A percentile compares a stretch with the other conserved stretches of the same genome.
These are phyloP conservation scores for Apiotrichum gracile DNA, from an alignment of 1,284 basidiomycete species.

Conservation along the genomic window DNA sequence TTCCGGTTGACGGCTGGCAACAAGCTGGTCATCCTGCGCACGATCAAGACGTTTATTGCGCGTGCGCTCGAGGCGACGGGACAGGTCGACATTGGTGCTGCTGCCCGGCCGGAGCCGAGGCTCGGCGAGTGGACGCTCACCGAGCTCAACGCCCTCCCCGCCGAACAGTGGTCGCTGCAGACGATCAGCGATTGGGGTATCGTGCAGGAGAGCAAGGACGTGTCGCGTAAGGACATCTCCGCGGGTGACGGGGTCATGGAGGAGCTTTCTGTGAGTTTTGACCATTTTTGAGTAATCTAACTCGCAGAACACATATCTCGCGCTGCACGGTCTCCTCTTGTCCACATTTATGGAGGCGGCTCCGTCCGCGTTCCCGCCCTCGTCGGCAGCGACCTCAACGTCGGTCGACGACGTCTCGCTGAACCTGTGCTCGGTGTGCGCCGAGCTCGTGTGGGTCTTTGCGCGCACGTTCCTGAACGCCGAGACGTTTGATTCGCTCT, in stretches of 20 bases:
- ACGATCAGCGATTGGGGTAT: slow-evolving; percentile 6
- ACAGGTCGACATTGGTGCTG: not conserved
- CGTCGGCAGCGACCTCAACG: slow-evolving; percentile 6
- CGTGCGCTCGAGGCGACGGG: slow-evolving; percentile 15
- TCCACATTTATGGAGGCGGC: slow-evolving; percentile 80
- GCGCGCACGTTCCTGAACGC: slow-evolving; percentile 55
- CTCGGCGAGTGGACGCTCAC: slow-evolving; percentile 6
- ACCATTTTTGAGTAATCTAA: not conserved
- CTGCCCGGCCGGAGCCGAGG: not conserved
- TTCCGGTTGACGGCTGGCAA: slow-evolving; percentile 26
- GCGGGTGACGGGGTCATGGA: slow-evolving; percentile 14
- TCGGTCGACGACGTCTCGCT: slow-evolving; percentile 50
- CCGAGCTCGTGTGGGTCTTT: slow-evolving; percentile 60
- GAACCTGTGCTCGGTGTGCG: slow-evolving; percentile 58
- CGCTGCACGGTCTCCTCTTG: slow-evolving; percentile 67
- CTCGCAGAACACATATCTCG: slow-evolving; percentile 44
- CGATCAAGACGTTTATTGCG: slow-evolving; percentile 36
- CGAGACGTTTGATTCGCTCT: not conserved
- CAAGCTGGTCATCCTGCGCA: slow-evolving; percentile 37
- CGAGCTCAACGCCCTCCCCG: slow-evolving; percentile 6
- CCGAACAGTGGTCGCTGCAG: slow-evolving; percentile 11
- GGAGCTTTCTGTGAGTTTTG: slow-evolving; percentile 23
- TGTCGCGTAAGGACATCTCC: not conserved
- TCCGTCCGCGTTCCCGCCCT: slow-evolving; percentile 67
- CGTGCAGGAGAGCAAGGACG: not conserved